Percentiles rank a stretch among this genome's conserved stretches.
Evolutionary conservation across 495 filamentous ascomycete species (phyloP).

Genomic region (Xylaria intraflava): DNA sequence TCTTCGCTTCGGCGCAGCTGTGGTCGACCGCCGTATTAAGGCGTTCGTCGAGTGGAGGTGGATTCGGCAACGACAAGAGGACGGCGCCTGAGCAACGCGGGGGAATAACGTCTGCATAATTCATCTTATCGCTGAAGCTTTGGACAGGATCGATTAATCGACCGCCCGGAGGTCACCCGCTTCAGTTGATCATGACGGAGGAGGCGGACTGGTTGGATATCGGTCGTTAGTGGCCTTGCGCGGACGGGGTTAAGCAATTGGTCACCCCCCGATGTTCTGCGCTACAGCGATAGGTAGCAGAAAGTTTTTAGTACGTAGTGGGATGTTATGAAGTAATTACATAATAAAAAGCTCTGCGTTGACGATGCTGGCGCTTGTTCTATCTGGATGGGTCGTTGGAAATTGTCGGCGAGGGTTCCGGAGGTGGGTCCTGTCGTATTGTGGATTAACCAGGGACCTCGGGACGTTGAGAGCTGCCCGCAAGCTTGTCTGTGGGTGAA

Average conservation of each 20-base stretch:
- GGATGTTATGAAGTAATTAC: no score
- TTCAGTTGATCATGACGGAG: slow-evolving; percentile 10
- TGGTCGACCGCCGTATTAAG: slow-evolving; percentile 48
- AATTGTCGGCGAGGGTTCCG: no score
- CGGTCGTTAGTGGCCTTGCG: not conserved
- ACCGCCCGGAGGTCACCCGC: not conserved
- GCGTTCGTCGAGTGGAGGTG: slow-evolving; percentile 51
- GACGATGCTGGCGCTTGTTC: no score
- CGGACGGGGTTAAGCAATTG: not conserved
- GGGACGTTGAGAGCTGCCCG: no score
- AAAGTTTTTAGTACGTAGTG: no score
- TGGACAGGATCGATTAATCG: slow-evolving; percentile 8
- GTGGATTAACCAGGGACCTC: no score
- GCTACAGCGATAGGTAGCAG: no score
- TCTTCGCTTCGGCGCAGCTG: slow-evolving; percentile 44
- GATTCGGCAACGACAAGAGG: slow-evolving; percentile 55
- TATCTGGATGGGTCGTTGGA: no score
- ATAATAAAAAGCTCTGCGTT: no score
- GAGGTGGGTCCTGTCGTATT: no score
- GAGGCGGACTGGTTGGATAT: not conserved
- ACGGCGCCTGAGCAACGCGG: slow-evolving; percentile 56
- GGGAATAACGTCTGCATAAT: slow-evolving; percentile 67
- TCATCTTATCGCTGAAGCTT: slow-evolving; percentile 28
- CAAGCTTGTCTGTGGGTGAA: no score
- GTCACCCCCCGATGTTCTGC: no score